phyloP scores from a whole-genome alignment of 2,329 filamentous ascomycete genomes.

The Botrytis aclada region DNA sequence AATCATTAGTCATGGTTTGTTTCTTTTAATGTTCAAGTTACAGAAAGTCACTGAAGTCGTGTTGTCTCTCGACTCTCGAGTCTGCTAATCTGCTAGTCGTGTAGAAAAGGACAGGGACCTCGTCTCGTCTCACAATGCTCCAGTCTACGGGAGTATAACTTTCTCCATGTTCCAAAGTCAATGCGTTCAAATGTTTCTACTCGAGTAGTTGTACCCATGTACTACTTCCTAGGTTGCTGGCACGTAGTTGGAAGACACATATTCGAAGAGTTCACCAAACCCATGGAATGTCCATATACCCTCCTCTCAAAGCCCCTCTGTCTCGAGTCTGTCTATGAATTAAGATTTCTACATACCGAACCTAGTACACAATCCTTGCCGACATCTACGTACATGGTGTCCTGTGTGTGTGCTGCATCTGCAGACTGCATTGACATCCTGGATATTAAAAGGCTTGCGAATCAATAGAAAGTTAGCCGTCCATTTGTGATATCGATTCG shows the following conservation, averaged over 20 bases:
- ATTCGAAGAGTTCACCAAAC: neutral
- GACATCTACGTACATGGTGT: neutral
- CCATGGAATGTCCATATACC: neutral
- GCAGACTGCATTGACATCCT: neutral
- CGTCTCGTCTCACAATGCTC: neutral
- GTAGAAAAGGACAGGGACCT: neutral
- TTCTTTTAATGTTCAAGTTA: neutral
- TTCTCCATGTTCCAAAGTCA: slow-evolving; percentile 1
- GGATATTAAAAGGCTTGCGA: slow-evolving; percentile 1
- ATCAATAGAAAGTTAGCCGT: slow-evolving; percentile 3
- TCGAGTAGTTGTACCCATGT: too few relatives aligned
- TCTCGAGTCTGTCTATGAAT: neutral
- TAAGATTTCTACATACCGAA: neutral
- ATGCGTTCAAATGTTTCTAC: neutral
- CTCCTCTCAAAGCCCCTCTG: neutral
- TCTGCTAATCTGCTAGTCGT: neutral
- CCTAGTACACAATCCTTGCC: too few relatives aligned
- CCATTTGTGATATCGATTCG: neutral
- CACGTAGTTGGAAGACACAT: neutral
- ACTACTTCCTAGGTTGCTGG: neutral
- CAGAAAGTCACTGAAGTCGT: neutral
- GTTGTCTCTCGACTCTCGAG: neutral
- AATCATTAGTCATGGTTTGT: neutral
- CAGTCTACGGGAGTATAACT: too few relatives aligned
- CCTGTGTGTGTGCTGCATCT: neutral